Evolutionary conservation across 305 asterid genomes (phyloP).

Genomic region (Withania somnifera): DNA sequence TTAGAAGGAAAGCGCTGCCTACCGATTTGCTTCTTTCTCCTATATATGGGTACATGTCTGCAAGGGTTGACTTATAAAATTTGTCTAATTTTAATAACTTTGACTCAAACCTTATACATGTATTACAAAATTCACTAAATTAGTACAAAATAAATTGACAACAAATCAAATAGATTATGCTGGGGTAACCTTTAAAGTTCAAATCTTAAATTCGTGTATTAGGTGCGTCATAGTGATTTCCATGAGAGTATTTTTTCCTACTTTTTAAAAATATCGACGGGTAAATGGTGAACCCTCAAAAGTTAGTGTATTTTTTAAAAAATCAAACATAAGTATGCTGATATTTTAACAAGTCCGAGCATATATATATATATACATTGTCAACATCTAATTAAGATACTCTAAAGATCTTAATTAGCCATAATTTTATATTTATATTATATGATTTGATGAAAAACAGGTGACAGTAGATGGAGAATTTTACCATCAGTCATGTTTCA

Average conservation of each 20-base stretch:
- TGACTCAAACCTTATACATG: background rate
- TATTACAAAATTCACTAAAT: background rate
- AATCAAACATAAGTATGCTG: no score
- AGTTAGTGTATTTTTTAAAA: no score
- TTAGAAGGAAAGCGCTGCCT: no score
- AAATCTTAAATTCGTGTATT: background rate
- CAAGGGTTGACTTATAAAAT: background rate
- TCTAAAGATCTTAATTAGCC: no score
- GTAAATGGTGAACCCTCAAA: no score
- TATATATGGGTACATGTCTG: background rate
- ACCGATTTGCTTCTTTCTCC: background rate
- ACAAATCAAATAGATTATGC: background rate
- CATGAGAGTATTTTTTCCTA: no score
- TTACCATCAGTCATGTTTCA: slow-evolving; percentile 65
- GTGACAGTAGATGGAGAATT: slow-evolving; percentile 65
- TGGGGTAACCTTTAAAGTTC: background rate
- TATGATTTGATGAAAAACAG: slow-evolving; percentile 17
- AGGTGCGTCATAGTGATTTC: no score
- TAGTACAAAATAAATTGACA: background rate
- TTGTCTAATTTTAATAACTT: background rate
- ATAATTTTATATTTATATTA: background rate
- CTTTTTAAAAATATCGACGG: no score
- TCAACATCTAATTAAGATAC: no score
- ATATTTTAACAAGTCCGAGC: no score
- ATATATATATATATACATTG: no score